Evolutionary conservation across 768 basidiomycete species (phyloP).

Genomic region (Lactarius deliciosus): DNA sequence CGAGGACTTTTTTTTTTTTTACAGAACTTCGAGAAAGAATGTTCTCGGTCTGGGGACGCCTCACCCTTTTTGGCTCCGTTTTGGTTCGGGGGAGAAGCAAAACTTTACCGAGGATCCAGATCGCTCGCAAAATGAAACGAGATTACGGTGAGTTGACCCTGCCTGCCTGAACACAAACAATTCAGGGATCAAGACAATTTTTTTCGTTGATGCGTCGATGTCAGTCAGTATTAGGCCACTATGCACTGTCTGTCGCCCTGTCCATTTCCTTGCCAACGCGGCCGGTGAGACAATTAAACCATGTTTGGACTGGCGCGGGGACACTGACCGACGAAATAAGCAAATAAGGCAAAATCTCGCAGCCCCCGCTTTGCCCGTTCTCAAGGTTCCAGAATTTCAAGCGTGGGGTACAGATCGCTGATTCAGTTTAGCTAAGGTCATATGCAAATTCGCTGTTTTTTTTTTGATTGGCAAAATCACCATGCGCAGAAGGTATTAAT

Average conservation of each 20-base stretch:
- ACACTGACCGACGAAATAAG: background rate
- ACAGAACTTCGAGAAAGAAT: background rate
- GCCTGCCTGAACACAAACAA: background rate
- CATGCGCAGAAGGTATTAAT: background rate
- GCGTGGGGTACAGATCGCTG: background rate
- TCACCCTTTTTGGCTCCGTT: background rate
- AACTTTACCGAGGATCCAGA: background rate
- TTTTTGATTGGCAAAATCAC: background rate
- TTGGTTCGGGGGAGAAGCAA: background rate
- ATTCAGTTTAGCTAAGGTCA: background rate
- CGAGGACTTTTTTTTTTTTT: background rate
- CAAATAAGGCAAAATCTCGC: background rate
- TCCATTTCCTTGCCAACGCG: constrained; percentile 24
- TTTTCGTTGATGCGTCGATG: background rate
- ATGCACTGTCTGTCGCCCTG: background rate
- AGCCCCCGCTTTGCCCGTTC: background rate
- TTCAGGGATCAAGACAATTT: background rate
- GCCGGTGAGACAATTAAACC: constrained; percentile 20
- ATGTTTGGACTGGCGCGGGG: constrained; percentile 17
- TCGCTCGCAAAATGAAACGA: no score
- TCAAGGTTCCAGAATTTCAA: background rate
- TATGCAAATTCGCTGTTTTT: no score
- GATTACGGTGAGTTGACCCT: background rate
- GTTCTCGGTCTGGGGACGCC: background rate
- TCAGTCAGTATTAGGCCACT: background rate